Evolutionary conservation across 352 stramenopile genomes (phyloP).

Genomic region (Phytophthora cactorum): DNA sequence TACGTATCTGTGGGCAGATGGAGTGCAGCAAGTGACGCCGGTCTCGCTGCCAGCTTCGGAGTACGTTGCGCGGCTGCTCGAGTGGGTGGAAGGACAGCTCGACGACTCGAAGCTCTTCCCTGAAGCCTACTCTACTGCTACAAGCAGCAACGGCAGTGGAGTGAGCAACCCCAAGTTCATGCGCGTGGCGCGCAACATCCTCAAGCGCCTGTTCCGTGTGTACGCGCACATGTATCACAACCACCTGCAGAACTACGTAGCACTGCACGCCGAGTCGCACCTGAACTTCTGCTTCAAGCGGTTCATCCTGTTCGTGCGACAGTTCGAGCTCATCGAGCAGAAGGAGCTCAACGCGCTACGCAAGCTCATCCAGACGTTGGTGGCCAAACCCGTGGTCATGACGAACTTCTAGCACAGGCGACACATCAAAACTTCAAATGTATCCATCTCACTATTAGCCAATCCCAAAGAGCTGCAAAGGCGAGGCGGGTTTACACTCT

Average conservation of each 20-base stretch:
- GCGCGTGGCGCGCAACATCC: constrained; percentile 76
- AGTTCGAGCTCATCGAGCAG: constrained; percentile 93
- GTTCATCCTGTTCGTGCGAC: constrained; percentile 96
- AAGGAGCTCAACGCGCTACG: constrained; percentile 95
- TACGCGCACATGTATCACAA: constrained; percentile 98
- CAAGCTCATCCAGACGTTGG: constrained; percentile 86
- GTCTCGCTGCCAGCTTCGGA: constrained; percentile 70
- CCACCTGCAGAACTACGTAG: constrained; percentile 92
- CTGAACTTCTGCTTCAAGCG: constrained; percentile 98
- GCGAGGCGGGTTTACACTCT: constrained; percentile 15
- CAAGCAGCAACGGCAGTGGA: constrained; percentile 14
- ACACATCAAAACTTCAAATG: constrained; percentile 22
- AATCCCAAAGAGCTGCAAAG: constrained; percentile 32
- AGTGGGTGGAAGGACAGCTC: constrained; percentile 89
- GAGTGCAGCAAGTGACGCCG: constrained; percentile 53
- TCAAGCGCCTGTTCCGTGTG: constrained; percentile 96
- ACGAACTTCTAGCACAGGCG: constrained; percentile 19
- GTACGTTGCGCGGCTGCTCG: constrained; percentile 88
- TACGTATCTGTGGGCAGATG: constrained; percentile 89
- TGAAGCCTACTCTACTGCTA: constrained; percentile 16
- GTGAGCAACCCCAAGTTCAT: constrained; percentile 54
- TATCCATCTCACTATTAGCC: constrained; percentile 41
- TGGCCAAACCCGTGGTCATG: constrained; percentile 13
- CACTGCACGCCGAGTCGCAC: constrained; percentile 92
- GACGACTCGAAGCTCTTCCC: constrained; percentile 76